phyloP scores from a whole-genome alignment of 2,329 filamentous ascomycete species.

The Fusarium mangiferae region DNA sequence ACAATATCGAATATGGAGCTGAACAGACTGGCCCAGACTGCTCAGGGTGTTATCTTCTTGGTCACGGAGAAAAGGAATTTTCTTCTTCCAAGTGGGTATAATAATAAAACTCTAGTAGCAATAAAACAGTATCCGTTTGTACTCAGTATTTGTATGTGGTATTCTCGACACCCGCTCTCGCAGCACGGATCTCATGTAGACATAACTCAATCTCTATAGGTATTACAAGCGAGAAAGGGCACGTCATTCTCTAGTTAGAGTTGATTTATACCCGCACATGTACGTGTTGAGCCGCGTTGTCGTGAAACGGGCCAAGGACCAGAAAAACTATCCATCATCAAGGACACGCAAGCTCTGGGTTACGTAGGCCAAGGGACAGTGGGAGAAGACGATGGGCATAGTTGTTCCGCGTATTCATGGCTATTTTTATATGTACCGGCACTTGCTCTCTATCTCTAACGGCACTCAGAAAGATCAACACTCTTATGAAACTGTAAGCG shows the following conservation, averaged over 20 bases:
- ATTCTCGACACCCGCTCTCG: constrained; percentile 14
- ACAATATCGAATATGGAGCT: not conserved
- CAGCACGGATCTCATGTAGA: constrained; percentile 24
- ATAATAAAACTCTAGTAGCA: not conserved
- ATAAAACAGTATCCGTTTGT: not conserved
- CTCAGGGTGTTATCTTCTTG: not conserved
- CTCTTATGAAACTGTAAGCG: not conserved
- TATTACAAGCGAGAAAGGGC: constrained; percentile 26
- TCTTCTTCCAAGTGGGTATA: constrained; percentile 1
- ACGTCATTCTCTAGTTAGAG: constrained; percentile 13
- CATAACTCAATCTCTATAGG: constrained; percentile 19
- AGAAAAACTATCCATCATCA: not conserved
- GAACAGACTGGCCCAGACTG: not conserved
- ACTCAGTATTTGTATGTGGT: not conserved
- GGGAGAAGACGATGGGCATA: not conserved
- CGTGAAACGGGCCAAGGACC: constrained; percentile 26
- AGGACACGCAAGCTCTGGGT: not conserved
- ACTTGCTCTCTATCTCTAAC: not conserved
- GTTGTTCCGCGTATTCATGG: not conserved
- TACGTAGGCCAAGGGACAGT: constrained; percentile 20
- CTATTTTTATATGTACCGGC: not conserved
- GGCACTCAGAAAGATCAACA: not conserved
- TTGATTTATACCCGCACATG: not conserved
- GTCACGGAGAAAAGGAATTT: not conserved
- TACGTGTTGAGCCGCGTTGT: constrained; percentile 27